Evolutionary conservation across 441 rosid species (phyloP).

Genomic region (Caryocar brasiliense): DNA sequence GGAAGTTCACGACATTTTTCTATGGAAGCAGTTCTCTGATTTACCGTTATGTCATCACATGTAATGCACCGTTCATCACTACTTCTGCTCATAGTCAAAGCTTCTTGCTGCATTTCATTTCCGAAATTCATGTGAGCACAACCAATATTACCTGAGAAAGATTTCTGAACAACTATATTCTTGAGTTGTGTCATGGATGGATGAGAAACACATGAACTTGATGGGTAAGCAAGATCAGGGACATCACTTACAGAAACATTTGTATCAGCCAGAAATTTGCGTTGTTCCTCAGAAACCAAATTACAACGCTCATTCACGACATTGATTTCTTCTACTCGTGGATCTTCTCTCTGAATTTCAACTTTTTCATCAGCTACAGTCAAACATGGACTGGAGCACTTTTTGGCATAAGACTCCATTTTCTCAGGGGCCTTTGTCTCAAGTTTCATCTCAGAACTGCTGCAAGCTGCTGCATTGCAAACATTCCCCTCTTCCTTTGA

Average conservation of each 20-base stretch:
- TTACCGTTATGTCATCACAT: constrained; percentile 6
- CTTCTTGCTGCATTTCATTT: constrained; percentile 21
- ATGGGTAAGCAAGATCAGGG: constrained; percentile 7
- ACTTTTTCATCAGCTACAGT: constrained; percentile 11
- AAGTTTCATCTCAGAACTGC: constrained; percentile 12
- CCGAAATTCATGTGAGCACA: constrained; percentile 16
- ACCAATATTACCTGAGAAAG: constrained; percentile 15
- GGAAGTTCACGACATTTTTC: constrained; percentile 16
- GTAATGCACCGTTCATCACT: constrained; percentile 3
- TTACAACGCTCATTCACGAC: constrained; percentile 9
- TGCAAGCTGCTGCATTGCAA: constrained; percentile 7
- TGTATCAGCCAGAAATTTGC: neutral
- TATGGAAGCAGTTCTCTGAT: constrained; percentile 16
- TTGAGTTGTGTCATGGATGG: constrained; percentile 11
- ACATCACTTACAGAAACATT: constrained; percentile 5
- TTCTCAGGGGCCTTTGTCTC: constrained; percentile 19
- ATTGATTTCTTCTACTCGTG: constrained; percentile 4
- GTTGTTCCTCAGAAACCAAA: constrained; percentile 17
- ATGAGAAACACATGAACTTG: constrained; percentile 4
- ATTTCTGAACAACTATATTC: constrained; percentile 14
- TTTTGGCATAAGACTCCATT: constrained; percentile 10
- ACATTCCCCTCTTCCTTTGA: constrained; percentile 1
- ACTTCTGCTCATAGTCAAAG: constrained; percentile 13
- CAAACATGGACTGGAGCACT: constrained; percentile 12
- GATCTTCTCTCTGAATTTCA: constrained; percentile 10